Base-by-base conservation (phyloP, 2,329 filamentous ascomycete species). In the Neonectria hederae region DNA sequence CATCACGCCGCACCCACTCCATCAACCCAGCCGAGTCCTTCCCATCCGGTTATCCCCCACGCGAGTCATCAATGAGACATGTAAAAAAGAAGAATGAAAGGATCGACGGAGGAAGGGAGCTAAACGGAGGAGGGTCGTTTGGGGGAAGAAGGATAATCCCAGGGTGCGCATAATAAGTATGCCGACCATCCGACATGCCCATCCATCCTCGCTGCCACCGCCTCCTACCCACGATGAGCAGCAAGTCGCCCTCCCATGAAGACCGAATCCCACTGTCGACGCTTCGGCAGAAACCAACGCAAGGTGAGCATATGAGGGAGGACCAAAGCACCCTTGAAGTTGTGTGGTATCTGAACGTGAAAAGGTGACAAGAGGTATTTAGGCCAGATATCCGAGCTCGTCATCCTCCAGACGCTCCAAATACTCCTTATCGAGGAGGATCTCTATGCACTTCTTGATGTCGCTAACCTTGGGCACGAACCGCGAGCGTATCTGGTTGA, bases 391-490 rank as follows among this genome's bases (percentile, higher is more conserved):
- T 62, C 95, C 93, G 65, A 99, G 87, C 77, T 97, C 94, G 76
- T 98, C 96, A 59, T 93, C 94, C 52, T 98, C 96, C 63, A 98
- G 83, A 62, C 96, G 92, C 84, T 99, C 96, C 53, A 99, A 88
- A 76, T 99, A 99, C 80, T 99, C 96, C 85, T 99, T 99, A 84
- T 99, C 96, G 69, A 99, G 90, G 43, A 99, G 86, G 69, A 97
- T 97, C 81, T 99, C 96, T 78, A 99, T 98, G 80, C 96, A 97
- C 84, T 98, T 99, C 85, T 99, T 99, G 87, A 99, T 99, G 73
- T 99, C 96, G 17, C 89, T 86, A 30, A 99, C 87, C 82, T 97
- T 97, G 43, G 96, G 96, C 62, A 94, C 90, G 80, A 99, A 99
- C 43, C 96, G 92, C 45, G 89, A 90, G 78, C 92, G 93, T 79